These are phyloP conservation scores for Sporisorium exsertum DNA, from an alignment of 1,284 basidiomycete species.

Conservation along the genomic window DNA sequence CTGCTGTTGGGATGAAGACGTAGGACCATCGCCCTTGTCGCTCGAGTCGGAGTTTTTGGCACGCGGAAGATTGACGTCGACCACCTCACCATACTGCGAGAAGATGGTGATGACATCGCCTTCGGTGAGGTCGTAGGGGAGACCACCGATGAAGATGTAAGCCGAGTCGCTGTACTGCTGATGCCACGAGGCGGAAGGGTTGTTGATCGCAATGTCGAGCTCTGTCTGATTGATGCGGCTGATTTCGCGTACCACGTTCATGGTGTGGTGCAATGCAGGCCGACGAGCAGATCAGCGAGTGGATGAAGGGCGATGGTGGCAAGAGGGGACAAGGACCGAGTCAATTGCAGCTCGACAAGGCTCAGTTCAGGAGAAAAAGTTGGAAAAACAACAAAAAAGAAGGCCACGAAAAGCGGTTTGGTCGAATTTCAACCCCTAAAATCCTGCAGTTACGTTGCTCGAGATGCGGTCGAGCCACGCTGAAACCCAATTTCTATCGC, in stretches of 20 bases:
- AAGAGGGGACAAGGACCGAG: background rate
- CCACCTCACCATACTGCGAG: slow-evolving; percentile 96
- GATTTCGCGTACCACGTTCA: slow-evolving; percentile 81
- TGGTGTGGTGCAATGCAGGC: background rate
- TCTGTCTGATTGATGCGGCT: slow-evolving; percentile 91
- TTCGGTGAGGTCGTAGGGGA: slow-evolving; percentile 78
- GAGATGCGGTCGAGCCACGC: slow-evolving; percentile 20
- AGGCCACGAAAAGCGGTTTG: background rate
- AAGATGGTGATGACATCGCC: slow-evolving; percentile 98
- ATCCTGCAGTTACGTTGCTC: background rate
- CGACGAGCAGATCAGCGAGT: background rate
- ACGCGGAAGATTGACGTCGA: slow-evolving; percentile 89
- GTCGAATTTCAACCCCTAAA: slow-evolving; percentile 8
- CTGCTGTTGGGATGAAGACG: background rate
- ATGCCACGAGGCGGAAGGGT: slow-evolving; percentile 86
- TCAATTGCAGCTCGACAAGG: background rate
- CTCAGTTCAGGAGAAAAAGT: slow-evolving; percentile 2
- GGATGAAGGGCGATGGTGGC: slow-evolving; percentile 3
- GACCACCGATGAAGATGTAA: slow-evolving; percentile 85
- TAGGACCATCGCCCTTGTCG: slow-evolving; percentile 3
- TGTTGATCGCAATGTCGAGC: slow-evolving; percentile 81
- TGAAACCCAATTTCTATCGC: background rate
- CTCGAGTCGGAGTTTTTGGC: slow-evolving; percentile 1
- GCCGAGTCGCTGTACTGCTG: slow-evolving; percentile 98
- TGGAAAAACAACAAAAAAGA: slow-evolving; percentile 3